Evolutionary conservation across 1,284 basidiomycete species (phyloP).

Genomic region (Tilletia walkeri): DNA sequence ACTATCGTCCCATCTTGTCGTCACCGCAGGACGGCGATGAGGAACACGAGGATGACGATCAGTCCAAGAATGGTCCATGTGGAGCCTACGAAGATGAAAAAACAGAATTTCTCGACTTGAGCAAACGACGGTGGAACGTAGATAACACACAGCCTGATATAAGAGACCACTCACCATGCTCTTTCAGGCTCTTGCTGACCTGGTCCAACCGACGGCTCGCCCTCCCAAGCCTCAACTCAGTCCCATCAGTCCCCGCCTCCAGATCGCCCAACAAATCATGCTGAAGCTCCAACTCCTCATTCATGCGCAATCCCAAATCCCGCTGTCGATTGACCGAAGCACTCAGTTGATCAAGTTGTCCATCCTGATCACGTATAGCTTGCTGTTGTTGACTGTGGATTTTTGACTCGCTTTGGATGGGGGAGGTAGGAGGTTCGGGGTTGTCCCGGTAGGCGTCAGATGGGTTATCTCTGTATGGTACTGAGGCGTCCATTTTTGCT

Average conservation of each 20-base stretch:
- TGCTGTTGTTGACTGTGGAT: conserved; percentile 25
- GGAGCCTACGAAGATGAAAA: conserved; percentile 1
- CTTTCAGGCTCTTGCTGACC: conserved; percentile 37
- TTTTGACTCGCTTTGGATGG: conserved; percentile 9
- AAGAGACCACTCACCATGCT: conserved; percentile 43
- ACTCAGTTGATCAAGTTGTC: conserved; percentile 44
- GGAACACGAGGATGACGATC: conserved; percentile 42
- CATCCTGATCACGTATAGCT: conserved; percentile 42
- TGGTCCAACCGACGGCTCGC: conserved; percentile 39
- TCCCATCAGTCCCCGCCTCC: conserved; percentile 40
- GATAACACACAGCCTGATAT: background rate
- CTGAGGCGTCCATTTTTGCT: background rate
- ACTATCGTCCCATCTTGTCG: too few relatives aligned
- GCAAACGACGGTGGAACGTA: background rate
- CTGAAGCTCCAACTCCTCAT: conserved; percentile 52
- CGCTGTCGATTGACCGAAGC: conserved; percentile 48
- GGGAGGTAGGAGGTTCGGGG: background rate
- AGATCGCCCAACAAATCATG: conserved; percentile 41
- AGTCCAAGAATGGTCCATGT: conserved; percentile 39
- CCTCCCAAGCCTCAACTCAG: conserved; percentile 42
- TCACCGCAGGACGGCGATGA: conserved; percentile 47
- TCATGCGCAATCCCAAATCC: conserved; percentile 49
- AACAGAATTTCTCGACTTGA: too few relatives aligned
- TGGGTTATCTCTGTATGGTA: conserved; percentile 9
- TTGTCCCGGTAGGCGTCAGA: conserved; percentile 1